Base-by-base conservation (phyloP, 2,329 filamentous ascomycete species). In the Pseudogymnoascus sp. region DNA sequence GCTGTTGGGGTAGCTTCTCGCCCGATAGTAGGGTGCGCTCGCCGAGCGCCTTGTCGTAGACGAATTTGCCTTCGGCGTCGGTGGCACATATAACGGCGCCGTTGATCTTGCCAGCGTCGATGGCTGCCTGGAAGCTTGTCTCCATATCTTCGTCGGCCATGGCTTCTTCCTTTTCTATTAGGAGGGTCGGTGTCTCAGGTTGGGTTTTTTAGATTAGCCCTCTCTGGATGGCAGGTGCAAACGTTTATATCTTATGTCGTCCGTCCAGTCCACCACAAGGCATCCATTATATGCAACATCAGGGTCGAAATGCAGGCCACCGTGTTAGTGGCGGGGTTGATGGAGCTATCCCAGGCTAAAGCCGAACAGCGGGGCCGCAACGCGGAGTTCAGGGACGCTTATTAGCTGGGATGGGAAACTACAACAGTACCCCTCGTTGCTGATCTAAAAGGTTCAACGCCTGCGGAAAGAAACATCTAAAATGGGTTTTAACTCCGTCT, bases 41-140 rank as follows among this genome's bases (percentile, higher is more conserved):
- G 0, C 79, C 79, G 0, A 79, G 36, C 0, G 74, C 66, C 55
- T 72, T 73, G 59, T 76, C 69, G 67, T 79, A 79, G 15, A 68
- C 63, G 61, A 80, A 80, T 38, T 64, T 60, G 29, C 76, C 75
- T 2, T 71, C 62, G 5, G 72, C 64, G 62, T 80, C 70, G 25
- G 73, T 76, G 36, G 76, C 76, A 61, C 73, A 77, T 42, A 80
- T 67, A 5, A 79, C 67, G 31, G 74, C 78, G 13, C 78, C 78
- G 36, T 77, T 73, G 68, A 80, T 76, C 63, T 74, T 77, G 61
- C 76, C 76, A 1, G 72, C 68, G n/a, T 75, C 71, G 58, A 80
- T 78, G 61, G 77, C 76, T 4, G 71, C 68, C 61, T 76, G 71
- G 61, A 77, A 72, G 61, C 62, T 68, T 2, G 70, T 68, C 25